Evolutionary conservation across 2,329 filamentous ascomycete species (phyloP), one percentile per base, ranked within the genome.

Genomic region (Verticillium nonalfalfae): DNA sequence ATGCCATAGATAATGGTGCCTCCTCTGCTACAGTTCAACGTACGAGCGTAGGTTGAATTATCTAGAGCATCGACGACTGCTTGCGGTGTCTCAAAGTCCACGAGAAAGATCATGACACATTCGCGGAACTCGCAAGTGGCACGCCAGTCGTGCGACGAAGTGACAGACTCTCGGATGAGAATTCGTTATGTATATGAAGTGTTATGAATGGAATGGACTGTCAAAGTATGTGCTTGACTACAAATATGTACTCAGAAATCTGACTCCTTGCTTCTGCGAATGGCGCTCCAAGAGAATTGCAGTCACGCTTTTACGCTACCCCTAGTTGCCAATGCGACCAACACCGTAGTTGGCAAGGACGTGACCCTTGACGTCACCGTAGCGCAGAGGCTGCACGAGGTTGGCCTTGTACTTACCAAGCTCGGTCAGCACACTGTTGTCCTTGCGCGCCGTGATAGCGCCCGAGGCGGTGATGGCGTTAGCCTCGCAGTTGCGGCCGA

Each of bases 391-490:
- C n/a, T 57, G 59, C 54, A 63, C 45, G 11, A 63, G 57, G 38
- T 14, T 52, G 52, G 36, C 55, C 56, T 57, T 59, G 62, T 61
- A 61, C 57, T 59, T 61, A 54, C 60, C 62, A 15, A 63, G 11
- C 57, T 60, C 57, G n/a, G 50, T 52, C 38, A 63, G 59, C 38
- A 59, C 35, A 14, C 59, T 59, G 60, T 56, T 58, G 40, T 52
- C 55, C 21, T 59, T 57, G 1, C 62, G 59, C 9, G 57, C 45
- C 31, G 62, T 45, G 55, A 59, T 72, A 4, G 65, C 66, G 4
- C 74, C 73, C 1, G 70, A 73, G 58, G 62, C 61, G n/a, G 65
- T 63, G 40, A 72, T 64, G 13, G 66, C 62, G 64, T 73, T 74
- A 45, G 67, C 61, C 39, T 69, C 61, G 61, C 71, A 73, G 58